Evolutionary conservation across 1,284 basidiomycete species (phyloP).

Genomic region (Lentinula novae-zelandiae): DNA sequence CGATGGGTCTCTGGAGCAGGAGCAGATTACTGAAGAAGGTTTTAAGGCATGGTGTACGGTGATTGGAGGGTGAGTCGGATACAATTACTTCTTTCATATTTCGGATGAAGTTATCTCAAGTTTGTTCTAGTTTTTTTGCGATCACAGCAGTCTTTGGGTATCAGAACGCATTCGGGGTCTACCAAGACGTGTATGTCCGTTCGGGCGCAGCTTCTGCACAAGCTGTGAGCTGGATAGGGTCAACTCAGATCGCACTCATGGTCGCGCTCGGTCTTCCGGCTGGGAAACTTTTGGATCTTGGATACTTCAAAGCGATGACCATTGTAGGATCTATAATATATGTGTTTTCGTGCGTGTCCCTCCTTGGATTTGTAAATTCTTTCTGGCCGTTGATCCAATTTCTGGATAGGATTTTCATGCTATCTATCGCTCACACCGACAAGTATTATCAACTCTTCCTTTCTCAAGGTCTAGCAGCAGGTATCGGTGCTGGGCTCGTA

Average conservation of each 20-base stretch:
- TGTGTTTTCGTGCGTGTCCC: constrained; percentile 17
- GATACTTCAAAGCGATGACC: constrained; percentile 1
- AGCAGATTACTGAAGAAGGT: neutral
- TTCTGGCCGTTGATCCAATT: neutral
- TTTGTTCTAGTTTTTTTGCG: neutral
- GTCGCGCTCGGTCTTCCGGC: constrained; percentile 3
- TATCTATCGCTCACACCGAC: constrained; percentile 19
- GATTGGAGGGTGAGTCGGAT: constrained; percentile 13
- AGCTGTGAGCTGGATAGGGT: constrained; percentile 5
- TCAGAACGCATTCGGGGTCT: constrained; percentile 2
- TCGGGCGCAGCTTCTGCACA: neutral
- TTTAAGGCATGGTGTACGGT: constrained; percentile 13
- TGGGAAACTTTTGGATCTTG: constrained; percentile 7
- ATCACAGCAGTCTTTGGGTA: neutral
- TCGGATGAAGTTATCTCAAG: too few relatives aligned
- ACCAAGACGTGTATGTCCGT: constrained; percentile 4
- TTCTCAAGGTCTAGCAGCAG: constrained; percentile 30
- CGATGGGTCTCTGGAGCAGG: too few relatives aligned
- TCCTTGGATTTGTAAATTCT: neutral
- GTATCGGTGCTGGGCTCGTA: constrained; percentile 30
- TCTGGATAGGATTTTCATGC: constrained; percentile 17
- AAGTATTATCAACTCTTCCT: constrained; percentile 25
- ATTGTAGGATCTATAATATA: constrained; percentile 10
- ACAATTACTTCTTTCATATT: neutral
- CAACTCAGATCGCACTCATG: constrained; percentile 2